Evolutionary conservation across 306 rosid species (phyloP), one percentile per base, ranked within the genome.

Genomic region (Cyamopsis tetragonoloba): DNA sequence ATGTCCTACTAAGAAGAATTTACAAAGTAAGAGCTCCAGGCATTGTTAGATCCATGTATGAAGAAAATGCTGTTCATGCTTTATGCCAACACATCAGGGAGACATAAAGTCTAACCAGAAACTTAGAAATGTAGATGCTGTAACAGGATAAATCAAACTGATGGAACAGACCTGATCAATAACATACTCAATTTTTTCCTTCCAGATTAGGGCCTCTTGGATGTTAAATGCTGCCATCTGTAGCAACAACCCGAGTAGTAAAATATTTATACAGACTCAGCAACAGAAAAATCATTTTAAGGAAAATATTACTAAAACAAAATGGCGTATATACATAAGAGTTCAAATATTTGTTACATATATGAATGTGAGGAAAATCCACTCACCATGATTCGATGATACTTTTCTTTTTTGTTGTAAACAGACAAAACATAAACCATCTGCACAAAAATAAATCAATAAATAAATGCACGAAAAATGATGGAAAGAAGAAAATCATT

Each of bases 191-290:
- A 93, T 86, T 75, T 90, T 93, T 73, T 90, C 97, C 80, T 83
- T 93, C 99, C 99, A 93, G 22, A 83, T 17, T 61, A 88, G 88
- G 77, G 99, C 96, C 85, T 93, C 99, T 80, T 90, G 99, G 79
- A 93, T 93, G 80, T 93, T 93, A 80, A 90, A 93, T 62, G 99
- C 99, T 18, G 99, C 99, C 99, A 93, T 90, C 99, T 93, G 83
- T 59, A 62, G 62, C 58, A 76, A 31, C 49, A 80, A 87, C 42
- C 70, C 49, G 26, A 60, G 31, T 26, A 58, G 56, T 41, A 58
- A 28, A 73, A 35, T 26, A 64, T 73, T 42, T 26, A 73, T 30
- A 49, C 7, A 49, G 31, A 47, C 47, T 24, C 60, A 57, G 57
- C 11, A 35, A 49, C 32, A 38, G 5, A 5, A 38, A 23, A 24